Evolutionary conservation across 2,329 filamentous ascomycete species (phyloP).

Genomic region (Aspergillus jensenii): DNA sequence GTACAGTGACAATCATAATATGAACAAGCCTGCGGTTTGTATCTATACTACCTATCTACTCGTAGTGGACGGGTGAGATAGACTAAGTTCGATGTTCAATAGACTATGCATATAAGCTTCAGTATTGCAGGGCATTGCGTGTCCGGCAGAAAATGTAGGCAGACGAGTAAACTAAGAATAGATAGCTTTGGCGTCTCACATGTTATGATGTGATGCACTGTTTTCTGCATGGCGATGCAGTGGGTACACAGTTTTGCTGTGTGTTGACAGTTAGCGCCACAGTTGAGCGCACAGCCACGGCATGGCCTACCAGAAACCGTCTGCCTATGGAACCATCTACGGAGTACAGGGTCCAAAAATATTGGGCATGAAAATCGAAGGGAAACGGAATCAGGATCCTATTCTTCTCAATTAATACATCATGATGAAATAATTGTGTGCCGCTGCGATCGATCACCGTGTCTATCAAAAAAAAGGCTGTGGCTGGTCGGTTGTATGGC

Average conservation of each 20-base stretch:
- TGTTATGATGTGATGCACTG: not conserved
- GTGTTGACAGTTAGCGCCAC: not conserved
- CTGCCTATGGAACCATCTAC: not conserved
- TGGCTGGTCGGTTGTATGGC: constrained; percentile 15
- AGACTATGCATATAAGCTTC: not conserved
- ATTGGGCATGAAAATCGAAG: not conserved
- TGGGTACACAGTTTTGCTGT: not conserved
- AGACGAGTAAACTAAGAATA: constrained; percentile 4
- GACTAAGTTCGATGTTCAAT: no score
- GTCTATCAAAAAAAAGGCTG: constrained; percentile 13
- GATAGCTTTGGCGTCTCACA: not conserved
- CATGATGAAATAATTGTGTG: constrained; percentile 6
- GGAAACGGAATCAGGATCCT: not conserved
- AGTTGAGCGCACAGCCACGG: not conserved
- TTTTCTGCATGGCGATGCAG: not conserved
- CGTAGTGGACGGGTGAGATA: no score
- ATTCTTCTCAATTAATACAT: not conserved
- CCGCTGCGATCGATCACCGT: constrained; percentile 1
- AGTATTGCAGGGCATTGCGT: constrained; percentile 1
- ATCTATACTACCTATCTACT: no score
- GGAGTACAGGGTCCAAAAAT: not conserved
- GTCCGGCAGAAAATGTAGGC: not conserved
- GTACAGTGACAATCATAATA: no score
- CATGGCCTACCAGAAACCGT: not conserved
- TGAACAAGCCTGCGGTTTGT: no score